A percentile compares a stretch with the other conserved stretches of the same genome.
phyloP scores from a whole-genome alignment of 1,139 yeast genomes.

The Nakaseomyces delphensis region DNA sequence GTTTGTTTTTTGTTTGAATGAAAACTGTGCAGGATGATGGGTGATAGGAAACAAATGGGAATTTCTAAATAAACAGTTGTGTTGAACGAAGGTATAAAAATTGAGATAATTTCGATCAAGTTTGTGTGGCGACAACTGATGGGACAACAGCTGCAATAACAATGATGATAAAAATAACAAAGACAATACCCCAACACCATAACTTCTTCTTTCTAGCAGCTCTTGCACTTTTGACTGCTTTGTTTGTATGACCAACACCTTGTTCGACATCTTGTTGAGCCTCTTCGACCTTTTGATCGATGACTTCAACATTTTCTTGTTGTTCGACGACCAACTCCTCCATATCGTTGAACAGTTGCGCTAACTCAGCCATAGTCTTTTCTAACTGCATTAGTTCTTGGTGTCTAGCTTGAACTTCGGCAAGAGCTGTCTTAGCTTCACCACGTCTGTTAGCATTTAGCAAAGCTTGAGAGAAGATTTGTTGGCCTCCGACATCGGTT shows the following conservation, averaged over 20 bases:
- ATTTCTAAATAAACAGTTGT: not conserved
- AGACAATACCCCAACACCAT: conserved; percentile 69
- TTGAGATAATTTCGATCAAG: conserved; percentile 10
- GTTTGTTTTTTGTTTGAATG: not conserved
- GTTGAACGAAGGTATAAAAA: not conserved
- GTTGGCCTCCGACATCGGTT: conserved; percentile 78
- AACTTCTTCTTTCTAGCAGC: conserved; percentile 88
- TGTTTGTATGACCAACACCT: conserved; percentile 90
- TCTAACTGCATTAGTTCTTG: conserved; percentile 91
- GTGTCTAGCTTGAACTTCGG: conserved; percentile 95
- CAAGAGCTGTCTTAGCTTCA: conserved; percentile 89
- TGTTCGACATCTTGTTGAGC: conserved; percentile 90
- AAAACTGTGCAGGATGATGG: not conserved
- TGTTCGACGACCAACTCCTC: conserved; percentile 94
- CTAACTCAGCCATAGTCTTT: conserved; percentile 90
- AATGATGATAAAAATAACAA: conserved; percentile 51
- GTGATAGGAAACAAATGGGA: not conserved
- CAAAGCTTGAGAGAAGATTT: conserved; percentile 88
- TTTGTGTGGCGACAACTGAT: conserved; percentile 25
- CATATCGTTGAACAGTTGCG: conserved; percentile 92
- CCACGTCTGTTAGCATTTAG: conserved; percentile 91
- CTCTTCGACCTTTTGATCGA: conserved; percentile 68
- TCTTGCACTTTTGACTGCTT: conserved; percentile 82
- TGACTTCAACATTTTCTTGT: conserved; percentile 77
- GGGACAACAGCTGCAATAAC: conserved; percentile 57